Evolutionary conservation across 2,329 filamentous ascomycete species (phyloP), one percentile per base, ranked within the genome.

Genomic region (Biscogniauxia mediterranea): DNA sequence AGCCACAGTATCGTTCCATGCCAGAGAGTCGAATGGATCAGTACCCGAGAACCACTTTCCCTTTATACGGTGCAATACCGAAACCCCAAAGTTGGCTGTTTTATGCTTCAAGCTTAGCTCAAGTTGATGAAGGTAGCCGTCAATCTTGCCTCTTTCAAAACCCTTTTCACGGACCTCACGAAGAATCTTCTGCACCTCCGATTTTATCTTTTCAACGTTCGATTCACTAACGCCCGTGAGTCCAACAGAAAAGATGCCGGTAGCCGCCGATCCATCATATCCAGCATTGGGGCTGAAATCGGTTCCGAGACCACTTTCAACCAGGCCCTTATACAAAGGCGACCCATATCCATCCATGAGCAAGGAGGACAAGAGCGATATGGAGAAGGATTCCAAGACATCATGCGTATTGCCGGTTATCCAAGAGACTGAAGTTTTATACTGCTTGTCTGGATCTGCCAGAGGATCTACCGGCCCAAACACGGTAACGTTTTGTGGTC

Each of bases 251-350:
- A 98, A 96, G 52, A 97, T 90, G 1, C 90, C 91, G 19, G 85
- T 83, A 68, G 86, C 90, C 21, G 87, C 89, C 26, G 90, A 91
- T 57, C 85, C 85, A 73, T 97, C 94, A 69, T 95, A 96, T 13
- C 95, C 95, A 1, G 93, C 92, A 72, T 99, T 99, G 2, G 95
- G 92, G 57, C 92, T 96, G 80, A 93, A 99, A 70, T 97, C 94
- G 0, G 92, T 91, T 21, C 95, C 95, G 49, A 99, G 84, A 0
- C 93, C 93, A 54, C 90, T 87, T 74, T 98, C 94, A 58, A 99
- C 91, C 61, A 99, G 81, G 1, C 90, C 91, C 63, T 89, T 89
- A 75, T 98, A 98, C 59, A 99, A 78, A 0, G 95, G 95, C 5
- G 95, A 97, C 15, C 95, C 94, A 73, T 98, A 99, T 5, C 95